A percentile compares a stretch with the other conserved stretches of the same genome.
Evolutionary conservation across 768 basidiomycete genomes (phyloP).

Genomic region (Phallus indusiatus): DNA sequence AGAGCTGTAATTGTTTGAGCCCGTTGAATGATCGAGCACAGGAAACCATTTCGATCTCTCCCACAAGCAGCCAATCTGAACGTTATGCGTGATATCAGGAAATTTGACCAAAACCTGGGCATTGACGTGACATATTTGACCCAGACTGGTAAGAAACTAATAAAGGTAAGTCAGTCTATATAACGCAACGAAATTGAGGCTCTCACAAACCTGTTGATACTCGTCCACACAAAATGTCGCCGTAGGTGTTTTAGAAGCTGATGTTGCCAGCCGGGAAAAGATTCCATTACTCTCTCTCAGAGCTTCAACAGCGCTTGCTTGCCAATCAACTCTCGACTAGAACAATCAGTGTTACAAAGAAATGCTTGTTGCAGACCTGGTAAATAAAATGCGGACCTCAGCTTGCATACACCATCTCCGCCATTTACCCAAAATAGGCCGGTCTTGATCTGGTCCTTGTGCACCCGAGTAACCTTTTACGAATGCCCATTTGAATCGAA

Average conservation of each 20-base stretch:
- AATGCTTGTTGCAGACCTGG: neutral
- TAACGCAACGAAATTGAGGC: too few species aligned
- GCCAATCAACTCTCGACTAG: neutral
- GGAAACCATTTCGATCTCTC: neutral
- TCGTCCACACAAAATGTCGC: neutral
- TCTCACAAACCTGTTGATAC: neutral
- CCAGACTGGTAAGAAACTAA: neutral
- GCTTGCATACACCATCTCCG: conserved; percentile 2
- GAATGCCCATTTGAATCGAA: conserved; percentile 77
- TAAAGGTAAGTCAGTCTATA: neutral
- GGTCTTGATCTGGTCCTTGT: conserved; percentile 1
- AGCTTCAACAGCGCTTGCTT: neutral
- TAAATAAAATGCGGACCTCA: neutral
- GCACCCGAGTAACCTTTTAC: conserved; percentile 35
- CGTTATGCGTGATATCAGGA: neutral
- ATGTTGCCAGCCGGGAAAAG: neutral
- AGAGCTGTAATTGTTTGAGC: neutral
- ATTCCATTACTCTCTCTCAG: neutral
- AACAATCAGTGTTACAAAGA: neutral
- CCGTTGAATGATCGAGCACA: neutral
- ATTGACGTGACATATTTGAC: neutral
- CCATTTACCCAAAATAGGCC: conserved; percentile 6
- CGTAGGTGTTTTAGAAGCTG: neutral
- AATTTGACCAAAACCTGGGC: neutral
- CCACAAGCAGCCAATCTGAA: neutral